A percentile compares a stretch with the other conserved stretches of the same genome.
Evolutionary conservation across 2,329 filamentous ascomycete species (phyloP).

Genomic region (Fusarium sp.): DNA sequence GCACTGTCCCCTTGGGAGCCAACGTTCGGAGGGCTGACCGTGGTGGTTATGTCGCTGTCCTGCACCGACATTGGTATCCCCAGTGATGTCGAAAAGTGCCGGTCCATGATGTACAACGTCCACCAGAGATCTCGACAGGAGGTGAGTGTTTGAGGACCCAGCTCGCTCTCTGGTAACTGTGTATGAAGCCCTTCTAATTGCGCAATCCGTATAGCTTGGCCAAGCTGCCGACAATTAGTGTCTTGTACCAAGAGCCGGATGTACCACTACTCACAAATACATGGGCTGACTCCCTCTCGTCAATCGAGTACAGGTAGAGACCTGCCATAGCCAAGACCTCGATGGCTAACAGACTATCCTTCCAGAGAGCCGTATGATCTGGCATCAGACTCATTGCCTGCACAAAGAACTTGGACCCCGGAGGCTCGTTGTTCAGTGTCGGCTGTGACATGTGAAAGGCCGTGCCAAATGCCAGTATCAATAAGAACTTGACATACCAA

Average conservation of each 20-base stretch:
- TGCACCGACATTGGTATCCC: conserved; percentile 50
- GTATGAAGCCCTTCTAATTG: conserved; percentile 54
- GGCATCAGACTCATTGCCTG: conserved; percentile 50
- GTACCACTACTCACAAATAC: conserved; percentile 36
- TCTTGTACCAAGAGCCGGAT: accelerated
- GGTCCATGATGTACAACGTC: conserved; percentile 53
- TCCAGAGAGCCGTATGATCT: conserved; percentile 47
- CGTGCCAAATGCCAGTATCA: conserved; percentile 55
- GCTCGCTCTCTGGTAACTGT: conserved; percentile 49
- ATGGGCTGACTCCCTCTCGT: conserved; percentile 48
- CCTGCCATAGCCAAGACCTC: conserved; percentile 49
- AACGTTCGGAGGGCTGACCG: conserved; percentile 41
- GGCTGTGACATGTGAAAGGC: conserved; percentile 38
- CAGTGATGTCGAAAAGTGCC: conserved; percentile 51
- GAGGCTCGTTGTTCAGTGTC: conserved; percentile 44
- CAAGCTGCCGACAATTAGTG: conserved; percentile 42
- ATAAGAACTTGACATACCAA: conserved; percentile 60
- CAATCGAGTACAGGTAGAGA: conserved; percentile 51
- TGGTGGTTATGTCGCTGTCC: conserved; percentile 51
- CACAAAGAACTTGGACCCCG: conserved; percentile 46
- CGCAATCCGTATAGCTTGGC: conserved; percentile 52
- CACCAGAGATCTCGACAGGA: conserved; percentile 52
- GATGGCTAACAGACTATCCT: conserved; percentile 50
- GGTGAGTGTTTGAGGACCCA: conserved; percentile 45
- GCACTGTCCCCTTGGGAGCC: conserved; percentile 44